Evolutionary conservation across 1,284 basidiomycete species (phyloP), one percentile per base, ranked within the genome.

Genomic region (Puccinia novopanici): DNA sequence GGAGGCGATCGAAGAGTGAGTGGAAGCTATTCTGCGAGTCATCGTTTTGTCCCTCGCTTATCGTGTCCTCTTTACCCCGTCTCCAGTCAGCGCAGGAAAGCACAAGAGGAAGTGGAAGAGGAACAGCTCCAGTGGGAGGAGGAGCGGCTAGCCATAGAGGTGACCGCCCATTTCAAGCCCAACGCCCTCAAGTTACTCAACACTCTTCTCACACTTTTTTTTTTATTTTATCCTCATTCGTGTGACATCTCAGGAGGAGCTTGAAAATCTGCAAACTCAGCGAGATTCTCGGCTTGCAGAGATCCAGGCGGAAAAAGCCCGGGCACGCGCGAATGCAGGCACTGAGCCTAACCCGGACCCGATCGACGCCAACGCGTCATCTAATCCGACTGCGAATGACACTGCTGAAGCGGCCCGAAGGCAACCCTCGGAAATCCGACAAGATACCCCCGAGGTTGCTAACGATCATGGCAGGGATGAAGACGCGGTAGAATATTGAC

Each of bases 1-100:
- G 30, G 78, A 80, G 37, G 22, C 65, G n/a, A 80, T 80, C 37
- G 78, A 80, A 72, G 50, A 52, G 78, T 80, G n/a, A 59, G 78
- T 61, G 30, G 19, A 40, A 10, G 17, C 48, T 48, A 6, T 40
- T 68, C 1, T 10, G 9, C 2, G 4, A 50, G 9, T 27, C n/a
- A 50, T n/a, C n/a, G n/a, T 2, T 68, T 27, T 40, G 37, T 40
- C 6, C 24, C 30, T 50, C 34, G 65, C 57, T 61, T 70, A 19
- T 34, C 30, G 24, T 61, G n/a, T 42, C 37, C 27, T 73, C 17
- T 40, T 65, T 27, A 27, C 15, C 24, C 65, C 10, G 22, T 27
- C 48, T 65, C 45, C 22, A 80, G 78, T 61, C 78, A 80, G 40
- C 78, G 78, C 27, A 72, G 70, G 59, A 24, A 30, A 65, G 42